Conservation (phyloP, 441 rosid species). For the Populus tomentosa region DNA sequence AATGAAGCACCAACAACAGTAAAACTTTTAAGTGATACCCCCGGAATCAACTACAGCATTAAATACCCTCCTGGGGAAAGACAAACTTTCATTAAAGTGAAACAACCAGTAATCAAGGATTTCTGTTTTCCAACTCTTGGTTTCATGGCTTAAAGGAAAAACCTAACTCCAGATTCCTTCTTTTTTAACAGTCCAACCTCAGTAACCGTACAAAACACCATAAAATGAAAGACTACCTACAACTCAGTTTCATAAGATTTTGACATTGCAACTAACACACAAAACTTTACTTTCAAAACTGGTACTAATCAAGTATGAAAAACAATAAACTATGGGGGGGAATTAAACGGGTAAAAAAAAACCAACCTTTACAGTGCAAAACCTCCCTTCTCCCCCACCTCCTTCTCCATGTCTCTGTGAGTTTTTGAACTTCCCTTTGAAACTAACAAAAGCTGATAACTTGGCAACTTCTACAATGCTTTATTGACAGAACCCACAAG, state of each 20-base stretch:
- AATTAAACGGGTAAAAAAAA: neutral
- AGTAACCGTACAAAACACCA: slow-evolving; percentile 23
- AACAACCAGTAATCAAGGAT: neutral
- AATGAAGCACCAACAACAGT: neutral
- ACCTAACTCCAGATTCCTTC: slow-evolving; percentile 6
- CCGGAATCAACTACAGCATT: slow-evolving; percentile 10
- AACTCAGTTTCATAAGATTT: slow-evolving; percentile 27
- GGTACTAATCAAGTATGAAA: neutral
- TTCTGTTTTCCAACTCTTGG: neutral
- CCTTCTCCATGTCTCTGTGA: slow-evolving; percentile 3
- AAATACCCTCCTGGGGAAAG: neutral
- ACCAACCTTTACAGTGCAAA: slow-evolving; percentile 26
- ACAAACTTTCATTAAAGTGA: neutral
- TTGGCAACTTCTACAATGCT: neutral
- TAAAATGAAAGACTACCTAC: slow-evolving; percentile 26
- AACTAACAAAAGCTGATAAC: neutral
- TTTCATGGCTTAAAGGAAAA: neutral
- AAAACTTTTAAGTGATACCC: slow-evolving; percentile 12
- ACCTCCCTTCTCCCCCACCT: slow-evolving; percentile 14
- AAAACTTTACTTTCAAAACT: slow-evolving; percentile 16
- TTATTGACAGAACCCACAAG: slow-evolving; percentile 3
- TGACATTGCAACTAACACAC: slow-evolving; percentile 37
- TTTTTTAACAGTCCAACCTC: slow-evolving; percentile 12
- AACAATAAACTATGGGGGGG: slow-evolving; percentile 4
- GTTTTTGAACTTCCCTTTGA: neutral